Base-by-base conservation (phyloP, 116 monocot species). In the Zostera marina region DNA sequence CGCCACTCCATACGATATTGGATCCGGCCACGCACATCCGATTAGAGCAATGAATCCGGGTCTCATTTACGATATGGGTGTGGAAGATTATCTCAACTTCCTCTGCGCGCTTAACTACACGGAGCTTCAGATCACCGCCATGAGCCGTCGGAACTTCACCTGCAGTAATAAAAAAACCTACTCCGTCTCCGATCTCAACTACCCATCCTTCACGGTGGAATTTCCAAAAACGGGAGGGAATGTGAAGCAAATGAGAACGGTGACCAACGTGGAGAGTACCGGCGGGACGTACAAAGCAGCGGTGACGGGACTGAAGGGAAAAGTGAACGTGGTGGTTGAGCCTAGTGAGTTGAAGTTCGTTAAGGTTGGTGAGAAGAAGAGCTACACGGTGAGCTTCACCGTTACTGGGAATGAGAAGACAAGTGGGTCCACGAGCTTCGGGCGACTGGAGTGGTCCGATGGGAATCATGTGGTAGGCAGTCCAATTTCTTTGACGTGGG, bases 381-480 rank as follows among this genome's bases (percentile, higher is more conserved):
- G 75, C 21, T 92, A 79, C 68, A 74, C 62, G 61, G 74, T 84
- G 11, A 79, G 32, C 16, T 93, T 93, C 70, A 62, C 84, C 8
- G 70, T 81, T 2, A 8, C 4, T 9, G 47, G n/a, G 52, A 3
- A 3, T 11, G 11, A 53, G 52, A 53, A 16, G 52, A 4, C 8
- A 40, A 76, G 83, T 4, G 79, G 79, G 4, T 52, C 84, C 5
- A 14, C 61, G 1, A 78, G 73, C 41, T 85, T 77, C 54, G 82
- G 77, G 11, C 64, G 79, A 42, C 22, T 85, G 41, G 72, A 73
- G 64, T 91, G 91, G 91, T 79, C 85, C 11, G 85, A 91, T 22
- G 91, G 85, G 41, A 77, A 72, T 60, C 91, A 91, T 53, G 49
- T 67, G 9, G 85, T 91, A 46, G 74, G 76, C 2, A 91, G 85